A percentile compares a stretch with the other conserved stretches of the same genome.
Evolutionary conservation across 2,329 filamentous ascomycete genomes (phyloP).

Genomic region (Rhynchosporium agropyri): DNA sequence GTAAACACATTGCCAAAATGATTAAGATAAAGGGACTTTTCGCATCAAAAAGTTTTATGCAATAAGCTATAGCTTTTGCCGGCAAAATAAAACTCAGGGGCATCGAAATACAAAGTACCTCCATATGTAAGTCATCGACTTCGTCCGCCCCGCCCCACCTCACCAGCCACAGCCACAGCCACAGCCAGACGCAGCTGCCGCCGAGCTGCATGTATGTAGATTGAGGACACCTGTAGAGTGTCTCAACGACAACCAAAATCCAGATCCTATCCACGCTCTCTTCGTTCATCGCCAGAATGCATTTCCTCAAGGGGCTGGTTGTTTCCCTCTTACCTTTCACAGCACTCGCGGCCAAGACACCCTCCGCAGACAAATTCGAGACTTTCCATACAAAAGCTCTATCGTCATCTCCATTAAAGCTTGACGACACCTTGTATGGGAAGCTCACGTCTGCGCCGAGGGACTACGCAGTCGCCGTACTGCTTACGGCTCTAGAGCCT

Average conservation of each 20-base stretch:
- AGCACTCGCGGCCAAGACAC: constrained; percentile 65
- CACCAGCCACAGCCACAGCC: constrained; percentile 13
- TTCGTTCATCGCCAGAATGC: constrained; percentile 58
- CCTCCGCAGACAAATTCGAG: constrained; percentile 66
- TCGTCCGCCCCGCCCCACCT: not conserved
- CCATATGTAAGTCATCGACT: too few relatives aligned
- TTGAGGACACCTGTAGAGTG: constrained; percentile 11
- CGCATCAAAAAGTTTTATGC: too few relatives aligned
- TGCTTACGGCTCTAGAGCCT: constrained; percentile 83
- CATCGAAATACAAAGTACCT: too few relatives aligned
- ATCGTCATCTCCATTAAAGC: constrained; percentile 68
- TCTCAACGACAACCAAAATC: constrained; percentile 3
- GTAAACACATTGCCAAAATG: too few relatives aligned
- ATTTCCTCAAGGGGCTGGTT: constrained; percentile 64
- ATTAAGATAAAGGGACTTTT: too few relatives aligned
- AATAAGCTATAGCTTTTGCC: too few relatives aligned
- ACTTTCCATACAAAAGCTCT: constrained; percentile 71
- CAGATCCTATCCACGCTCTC: not conserved
- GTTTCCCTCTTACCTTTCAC: constrained; percentile 63
- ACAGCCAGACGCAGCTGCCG: constrained; percentile 3
- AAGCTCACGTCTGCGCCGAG: constrained; percentile 75
- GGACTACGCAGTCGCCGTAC: constrained; percentile 79
- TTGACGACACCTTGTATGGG: constrained; percentile 75
- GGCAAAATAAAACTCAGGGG: too few relatives aligned
- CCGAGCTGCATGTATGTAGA: not conserved